These are phyloP conservation scores for Clarireedia sp. DNA, from an alignment of 2,329 filamentous ascomycete genomes.

Conservation along the genomic window DNA sequence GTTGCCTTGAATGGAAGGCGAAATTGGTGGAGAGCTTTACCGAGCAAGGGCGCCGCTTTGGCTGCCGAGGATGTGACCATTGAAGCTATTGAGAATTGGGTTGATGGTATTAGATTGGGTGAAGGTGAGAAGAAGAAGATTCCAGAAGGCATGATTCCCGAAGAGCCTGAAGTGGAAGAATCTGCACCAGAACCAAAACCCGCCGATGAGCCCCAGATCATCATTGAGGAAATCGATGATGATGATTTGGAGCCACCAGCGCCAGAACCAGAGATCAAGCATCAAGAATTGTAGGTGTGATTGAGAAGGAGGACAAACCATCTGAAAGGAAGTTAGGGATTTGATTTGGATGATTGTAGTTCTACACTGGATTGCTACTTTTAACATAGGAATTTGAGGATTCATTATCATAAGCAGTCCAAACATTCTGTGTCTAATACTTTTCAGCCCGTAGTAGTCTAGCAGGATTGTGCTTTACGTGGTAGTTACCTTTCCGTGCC, in stretches of 20 bases:
- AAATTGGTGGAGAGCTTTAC: conserved; percentile 74
- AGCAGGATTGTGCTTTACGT: background rate
- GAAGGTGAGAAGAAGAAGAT: conserved; percentile 75
- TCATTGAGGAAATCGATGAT: background rate
- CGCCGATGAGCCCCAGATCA: conserved; percentile 6
- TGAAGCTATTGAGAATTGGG: conserved; percentile 69
- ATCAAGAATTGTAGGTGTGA: conserved; percentile 8
- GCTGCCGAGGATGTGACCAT: conserved; percentile 43
- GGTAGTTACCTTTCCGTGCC: background rate
- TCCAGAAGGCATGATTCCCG: conserved; percentile 49
- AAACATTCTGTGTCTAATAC: background rate
- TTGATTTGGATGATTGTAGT: too few species aligned
- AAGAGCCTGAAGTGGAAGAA: conserved; percentile 33
- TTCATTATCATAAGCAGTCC: background rate
- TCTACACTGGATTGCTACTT: background rate
- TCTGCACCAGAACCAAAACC: conserved; percentile 24
- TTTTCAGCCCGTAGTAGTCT: background rate
- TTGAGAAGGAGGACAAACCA: background rate
- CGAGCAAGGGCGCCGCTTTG: conserved; percentile 12
- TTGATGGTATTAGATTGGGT: conserved; percentile 84
- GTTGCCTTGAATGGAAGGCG: conserved; percentile 80
- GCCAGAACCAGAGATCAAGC: conserved; percentile 9
- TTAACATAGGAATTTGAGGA: background rate
- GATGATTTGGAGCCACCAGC: background rate
- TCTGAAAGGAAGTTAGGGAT: background rate